These are phyloP conservation scores for Picochlorum costavermella DNA, from an alignment of 139 green algal genomes.

Conservation along the genomic window DNA sequence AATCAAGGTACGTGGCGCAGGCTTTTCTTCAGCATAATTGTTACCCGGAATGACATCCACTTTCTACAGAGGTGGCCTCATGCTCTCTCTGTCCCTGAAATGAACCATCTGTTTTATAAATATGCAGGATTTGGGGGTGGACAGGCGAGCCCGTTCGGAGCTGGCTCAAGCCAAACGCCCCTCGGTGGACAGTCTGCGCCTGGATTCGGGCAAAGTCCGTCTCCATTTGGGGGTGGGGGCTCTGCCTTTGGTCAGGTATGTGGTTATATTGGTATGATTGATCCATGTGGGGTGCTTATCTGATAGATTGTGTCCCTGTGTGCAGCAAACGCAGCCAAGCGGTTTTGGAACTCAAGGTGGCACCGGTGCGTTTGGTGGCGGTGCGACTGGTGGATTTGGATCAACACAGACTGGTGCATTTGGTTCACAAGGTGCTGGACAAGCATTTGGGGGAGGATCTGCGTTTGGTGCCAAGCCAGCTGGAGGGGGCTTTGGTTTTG, in stretches of 20 bases:
- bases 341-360: slow-evolving; percentile 12
- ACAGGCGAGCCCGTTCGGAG: slow-evolving; percentile 17
- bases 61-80: neutral
- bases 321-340: neutral
- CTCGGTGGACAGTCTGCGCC: slow-evolving; percentile 16
- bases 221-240: slow-evolving; percentile 28
- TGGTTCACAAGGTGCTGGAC: neutral
- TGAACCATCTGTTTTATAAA: neutral
- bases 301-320: neutral
- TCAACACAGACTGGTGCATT: neutral
- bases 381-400: neutral
- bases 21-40: too few species aligned
- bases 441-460: neutral
- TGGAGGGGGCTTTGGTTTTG: slow-evolving; percentile 1
- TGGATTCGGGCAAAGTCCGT: slow-evolving; percentile 18
- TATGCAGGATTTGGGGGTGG: slow-evolving; percentile 19
- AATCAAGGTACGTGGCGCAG: too few species aligned
- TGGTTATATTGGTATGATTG: too few species aligned
- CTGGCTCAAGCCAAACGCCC: slow-evolving; percentile 10
- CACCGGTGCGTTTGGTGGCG: neutral
- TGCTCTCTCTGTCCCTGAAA: neutral
- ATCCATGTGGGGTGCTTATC: neutral
- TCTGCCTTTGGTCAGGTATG: slow-evolving; percentile 31
- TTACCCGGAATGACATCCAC: too few species aligned
- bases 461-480: neutral